Percentiles rank a stretch among this genome's conserved stretches.
Evolutionary conservation across 1,284 basidiomycete species (phyloP).

Genomic region (Microbotryum lychnidis-dioicae): DNA sequence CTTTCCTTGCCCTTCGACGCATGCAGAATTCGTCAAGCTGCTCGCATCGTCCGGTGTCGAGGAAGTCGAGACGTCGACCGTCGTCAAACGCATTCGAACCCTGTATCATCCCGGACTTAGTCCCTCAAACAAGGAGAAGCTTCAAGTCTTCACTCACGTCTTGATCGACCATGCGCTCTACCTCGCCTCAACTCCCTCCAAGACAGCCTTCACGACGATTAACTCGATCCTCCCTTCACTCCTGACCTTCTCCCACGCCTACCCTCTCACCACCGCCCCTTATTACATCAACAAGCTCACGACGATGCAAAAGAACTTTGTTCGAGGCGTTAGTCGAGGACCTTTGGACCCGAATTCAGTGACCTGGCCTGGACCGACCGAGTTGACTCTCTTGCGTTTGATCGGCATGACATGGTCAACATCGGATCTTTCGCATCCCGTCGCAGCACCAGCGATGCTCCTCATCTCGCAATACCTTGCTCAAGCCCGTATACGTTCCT

Average conservation of each 20-base stretch:
- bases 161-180: constrained; percentile 89
- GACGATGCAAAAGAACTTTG: constrained; percentile 91
- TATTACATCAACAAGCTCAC: constrained; percentile 74
- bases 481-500: constrained; percentile 65
- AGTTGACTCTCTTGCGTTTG: constrained; percentile 71
- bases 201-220: constrained; percentile 54
- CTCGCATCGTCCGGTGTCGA: constrained; percentile 47
- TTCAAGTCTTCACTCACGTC: constrained; percentile 69
- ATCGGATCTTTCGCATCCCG: constrained; percentile 85
- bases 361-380: constrained; percentile 81
- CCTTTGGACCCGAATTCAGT: constrained; percentile 56
- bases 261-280: constrained; percentile 69
- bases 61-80: constrained; percentile 64
- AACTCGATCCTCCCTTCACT: constrained; percentile 73
- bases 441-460: constrained; percentile 74
- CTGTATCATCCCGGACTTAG: constrained; percentile 85
- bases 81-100: constrained; percentile 83
- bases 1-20: constrained; percentile 76
- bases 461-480: constrained; percentile 88
- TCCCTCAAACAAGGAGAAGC: constrained; percentile 82
- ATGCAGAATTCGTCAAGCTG: constrained; percentile 81
- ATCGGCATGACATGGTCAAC: constrained; percentile 83
- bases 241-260: constrained; percentile 65
- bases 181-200: constrained; percentile 54
- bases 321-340: constrained; percentile 70